phyloP scores from a whole-genome alignment of 2,329 filamentous ascomycete genomes.

The Salinomyces thailandicus region DNA sequence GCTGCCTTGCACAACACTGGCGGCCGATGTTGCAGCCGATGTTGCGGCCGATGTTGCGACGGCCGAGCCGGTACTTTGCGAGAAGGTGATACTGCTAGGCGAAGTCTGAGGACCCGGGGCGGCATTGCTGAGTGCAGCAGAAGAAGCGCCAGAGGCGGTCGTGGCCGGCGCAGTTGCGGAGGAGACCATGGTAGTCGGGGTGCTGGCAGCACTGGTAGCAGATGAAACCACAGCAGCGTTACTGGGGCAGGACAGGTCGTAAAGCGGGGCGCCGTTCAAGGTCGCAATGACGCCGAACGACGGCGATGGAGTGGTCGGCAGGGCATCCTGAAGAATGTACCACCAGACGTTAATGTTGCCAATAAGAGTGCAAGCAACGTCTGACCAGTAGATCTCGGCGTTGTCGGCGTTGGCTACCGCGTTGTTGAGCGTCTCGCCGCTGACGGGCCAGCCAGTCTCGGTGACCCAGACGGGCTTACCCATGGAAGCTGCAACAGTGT shows the following conservation, averaged over 20 bases:
- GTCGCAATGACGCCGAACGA: conserved; percentile 58
- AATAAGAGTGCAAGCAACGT: conserved; percentile 62
- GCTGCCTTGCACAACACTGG: conserved; percentile 1
- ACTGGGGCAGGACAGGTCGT: conserved; percentile 48
- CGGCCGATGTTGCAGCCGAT: no score
- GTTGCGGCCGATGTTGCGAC: neutral
- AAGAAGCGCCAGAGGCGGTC: conserved; percentile 5
- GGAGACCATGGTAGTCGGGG: conserved; percentile 4
- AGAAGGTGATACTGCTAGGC: conserved; percentile 3
- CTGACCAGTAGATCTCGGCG: conserved; percentile 69
- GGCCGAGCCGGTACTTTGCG: neutral
- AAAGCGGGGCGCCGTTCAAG: conserved; percentile 47
- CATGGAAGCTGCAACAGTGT: conserved; percentile 47
- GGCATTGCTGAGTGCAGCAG: conserved; percentile 3
- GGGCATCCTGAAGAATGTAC: conserved; percentile 60
- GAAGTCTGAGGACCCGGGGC: conserved; percentile 5
- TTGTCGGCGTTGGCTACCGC: conserved; percentile 56
- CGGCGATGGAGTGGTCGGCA: conserved; percentile 46
- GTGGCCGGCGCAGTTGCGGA: conserved; percentile 7
- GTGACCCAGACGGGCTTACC: conserved; percentile 75
- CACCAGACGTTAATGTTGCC: conserved; percentile 56
- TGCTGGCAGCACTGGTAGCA: conserved; percentile 1
- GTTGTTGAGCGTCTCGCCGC: conserved; percentile 50
- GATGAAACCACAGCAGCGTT: conserved; percentile 1
- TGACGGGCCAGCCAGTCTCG: conserved; percentile 79